Percentiles rank a stretch among this genome's conserved stretches.
Evolutionary conservation across 331 rosid genomes (phyloP).

Genomic region (Acacia pycnantha): DNA sequence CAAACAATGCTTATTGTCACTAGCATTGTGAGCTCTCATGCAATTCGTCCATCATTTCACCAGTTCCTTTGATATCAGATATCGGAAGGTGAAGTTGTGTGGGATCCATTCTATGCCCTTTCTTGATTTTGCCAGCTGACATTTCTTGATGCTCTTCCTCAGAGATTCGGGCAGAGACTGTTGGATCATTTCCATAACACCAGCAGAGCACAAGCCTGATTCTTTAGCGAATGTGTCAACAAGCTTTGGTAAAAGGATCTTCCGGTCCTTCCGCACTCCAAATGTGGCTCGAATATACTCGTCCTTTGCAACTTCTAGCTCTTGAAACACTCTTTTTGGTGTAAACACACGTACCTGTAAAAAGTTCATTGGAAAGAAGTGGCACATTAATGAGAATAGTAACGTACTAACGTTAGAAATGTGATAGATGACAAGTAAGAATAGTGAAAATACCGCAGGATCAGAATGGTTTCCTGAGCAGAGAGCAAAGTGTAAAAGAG

Average conservation of each 20-base stretch:
- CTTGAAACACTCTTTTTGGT: constrained; percentile 76
- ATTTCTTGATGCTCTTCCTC: constrained; percentile 60
- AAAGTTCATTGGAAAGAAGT: background rate
- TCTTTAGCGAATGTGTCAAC: constrained; percentile 77
- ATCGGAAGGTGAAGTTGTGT: constrained; percentile 81
- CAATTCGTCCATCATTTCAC: constrained; percentile 49
- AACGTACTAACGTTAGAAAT: background rate
- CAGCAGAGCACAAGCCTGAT: constrained; percentile 58
- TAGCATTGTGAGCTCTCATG: background rate
- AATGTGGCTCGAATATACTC: constrained; percentile 85
- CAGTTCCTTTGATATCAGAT: constrained; percentile 77
- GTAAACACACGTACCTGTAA: constrained; percentile 78
- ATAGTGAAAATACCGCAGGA: constrained; percentile 70
- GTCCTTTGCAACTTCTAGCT: constrained; percentile 80
- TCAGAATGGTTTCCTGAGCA: constrained; percentile 98
- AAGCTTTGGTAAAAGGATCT: constrained; percentile 75
- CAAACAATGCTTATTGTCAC: constrained; percentile 19
- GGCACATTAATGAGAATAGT: background rate
- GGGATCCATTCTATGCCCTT: constrained; percentile 86
- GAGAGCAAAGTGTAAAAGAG: constrained; percentile 85
- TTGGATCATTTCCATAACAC: constrained; percentile 72
- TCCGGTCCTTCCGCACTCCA: constrained; percentile 82
- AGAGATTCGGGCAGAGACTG: constrained; percentile 72
- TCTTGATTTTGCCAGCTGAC: constrained; percentile 52
- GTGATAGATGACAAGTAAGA: background rate